Percentiles rank a stretch among this genome's conserved stretches.
Conservation (phyloP, 2,329 filamentous ascomycete species). For the Clarireedia sp. region DNA sequence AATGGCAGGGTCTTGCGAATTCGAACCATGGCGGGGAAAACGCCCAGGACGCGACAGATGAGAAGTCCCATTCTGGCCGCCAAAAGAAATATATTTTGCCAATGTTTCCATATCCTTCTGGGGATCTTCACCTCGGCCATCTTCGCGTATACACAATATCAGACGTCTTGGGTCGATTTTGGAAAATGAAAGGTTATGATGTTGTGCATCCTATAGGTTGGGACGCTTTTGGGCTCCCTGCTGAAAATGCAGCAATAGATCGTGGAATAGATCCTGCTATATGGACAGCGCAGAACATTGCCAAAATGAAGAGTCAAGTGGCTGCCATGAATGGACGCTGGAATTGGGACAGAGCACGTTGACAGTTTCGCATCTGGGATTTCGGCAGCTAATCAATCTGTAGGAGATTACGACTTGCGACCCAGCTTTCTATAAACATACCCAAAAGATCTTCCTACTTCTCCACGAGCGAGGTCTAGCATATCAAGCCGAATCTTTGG, state of each 20-base stretch:
- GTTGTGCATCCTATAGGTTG: conserved; percentile 89
- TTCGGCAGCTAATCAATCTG: conserved; percentile 12
- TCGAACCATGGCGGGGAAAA: conserved; percentile 14
- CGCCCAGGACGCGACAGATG: background rate
- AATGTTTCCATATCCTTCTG: conserved; percentile 93
- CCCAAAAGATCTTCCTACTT: conserved; percentile 75
- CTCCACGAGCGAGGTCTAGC: conserved; percentile 67
- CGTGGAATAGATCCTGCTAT: conserved; percentile 65
- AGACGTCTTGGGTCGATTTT: conserved; percentile 73
- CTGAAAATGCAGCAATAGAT: conserved; percentile 86
- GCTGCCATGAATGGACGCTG: conserved; percentile 71
- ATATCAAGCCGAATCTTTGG: conserved; percentile 74
- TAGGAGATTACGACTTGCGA: conserved; percentile 81
- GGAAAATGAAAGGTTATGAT: conserved; percentile 62
- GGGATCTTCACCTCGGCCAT: conserved; percentile 78
- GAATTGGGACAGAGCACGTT: conserved; percentile 71
- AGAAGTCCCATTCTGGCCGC: background rate
- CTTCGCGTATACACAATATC: conserved; percentile 85
- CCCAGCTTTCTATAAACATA: conserved; percentile 82
- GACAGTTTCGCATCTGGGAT: background rate
- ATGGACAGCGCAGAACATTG: conserved; percentile 78
- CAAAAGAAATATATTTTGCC: conserved; percentile 62
- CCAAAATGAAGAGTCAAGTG: conserved; percentile 77
- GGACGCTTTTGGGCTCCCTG: conserved; percentile 86
- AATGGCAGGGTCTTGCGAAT: background rate